phyloP scores from a whole-genome alignment of 2,329 filamentous ascomycete species.

The Ceratocystis huliohia region DNA sequence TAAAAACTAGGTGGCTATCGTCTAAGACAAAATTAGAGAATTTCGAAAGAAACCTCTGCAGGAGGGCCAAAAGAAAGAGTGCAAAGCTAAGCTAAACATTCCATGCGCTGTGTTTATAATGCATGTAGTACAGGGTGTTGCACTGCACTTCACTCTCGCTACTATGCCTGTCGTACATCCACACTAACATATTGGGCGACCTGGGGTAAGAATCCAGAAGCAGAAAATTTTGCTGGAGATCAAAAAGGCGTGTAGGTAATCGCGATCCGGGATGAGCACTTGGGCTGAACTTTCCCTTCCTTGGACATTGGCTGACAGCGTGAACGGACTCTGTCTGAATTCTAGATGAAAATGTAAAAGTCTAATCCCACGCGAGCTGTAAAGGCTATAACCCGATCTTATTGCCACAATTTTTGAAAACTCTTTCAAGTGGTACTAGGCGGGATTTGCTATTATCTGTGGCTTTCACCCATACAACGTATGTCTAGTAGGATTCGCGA shows the following conservation, averaged over 20 bases:
- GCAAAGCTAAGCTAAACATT: not conserved
- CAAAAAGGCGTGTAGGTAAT: not conserved
- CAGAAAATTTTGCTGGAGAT: not conserved
- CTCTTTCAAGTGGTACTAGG: not conserved
- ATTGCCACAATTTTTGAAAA: not conserved
- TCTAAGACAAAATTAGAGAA: not conserved
- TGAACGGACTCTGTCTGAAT: not conserved
- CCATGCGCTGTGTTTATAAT: not conserved
- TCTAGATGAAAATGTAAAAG: not conserved
- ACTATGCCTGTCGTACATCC: slow-evolving; percentile 9
- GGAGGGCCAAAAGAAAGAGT: not conserved
- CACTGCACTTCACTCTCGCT: slow-evolving; percentile 7
- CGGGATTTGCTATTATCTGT: not conserved
- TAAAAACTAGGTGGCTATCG: not conserved
- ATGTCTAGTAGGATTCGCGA: not conserved
- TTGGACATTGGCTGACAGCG: not conserved
- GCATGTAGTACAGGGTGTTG: slow-evolving; percentile 4
- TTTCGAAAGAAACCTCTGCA: not conserved
- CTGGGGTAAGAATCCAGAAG: not conserved
- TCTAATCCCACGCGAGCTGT: not conserved
- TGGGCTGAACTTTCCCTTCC: not conserved
- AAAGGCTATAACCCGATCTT: not conserved
- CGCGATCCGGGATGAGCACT: not conserved
- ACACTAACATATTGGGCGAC: not conserved
- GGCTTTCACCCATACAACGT: not conserved